Evolutionary conservation across 2,329 filamentous ascomycete genomes (phyloP).

Genomic region (Chrysoporthe deuterocubensis): DNA sequence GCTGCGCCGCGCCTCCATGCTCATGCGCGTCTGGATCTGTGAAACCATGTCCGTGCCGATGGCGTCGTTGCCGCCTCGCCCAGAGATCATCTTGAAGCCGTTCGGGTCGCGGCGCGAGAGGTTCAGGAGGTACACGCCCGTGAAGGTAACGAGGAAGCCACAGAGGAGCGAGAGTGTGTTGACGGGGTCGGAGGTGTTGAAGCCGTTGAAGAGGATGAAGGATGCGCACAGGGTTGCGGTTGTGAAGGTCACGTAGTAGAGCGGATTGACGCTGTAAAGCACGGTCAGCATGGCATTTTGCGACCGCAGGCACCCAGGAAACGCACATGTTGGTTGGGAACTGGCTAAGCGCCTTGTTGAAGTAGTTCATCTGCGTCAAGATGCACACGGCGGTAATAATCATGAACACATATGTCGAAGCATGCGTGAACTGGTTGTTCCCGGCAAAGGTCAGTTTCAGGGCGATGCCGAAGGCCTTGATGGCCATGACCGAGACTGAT

Average conservation of each 20-base stretch:
- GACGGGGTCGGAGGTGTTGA: conserved; percentile 90
- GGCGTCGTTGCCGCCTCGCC: conserved; percentile 69
- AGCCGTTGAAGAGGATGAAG: conserved; percentile 93
- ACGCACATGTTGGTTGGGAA: conserved; percentile 96
- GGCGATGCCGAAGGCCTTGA: conserved; percentile 98
- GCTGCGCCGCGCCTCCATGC: conserved; percentile 88
- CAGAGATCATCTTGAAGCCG: conserved; percentile 68
- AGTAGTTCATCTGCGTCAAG: conserved; percentile 99
- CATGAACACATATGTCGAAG: conserved; percentile 96
- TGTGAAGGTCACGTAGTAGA: conserved; percentile 98
- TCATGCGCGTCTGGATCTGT: conserved; percentile 85
- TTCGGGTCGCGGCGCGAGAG: conserved; percentile 92
- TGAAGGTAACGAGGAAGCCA: conserved; percentile 93
- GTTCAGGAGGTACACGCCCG: conserved; percentile 93
- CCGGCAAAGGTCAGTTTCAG: conserved; percentile 92
- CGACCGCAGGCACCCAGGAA: not conserved
- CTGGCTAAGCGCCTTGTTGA: conserved; percentile 96
- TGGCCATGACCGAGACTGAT: conserved; percentile 97
- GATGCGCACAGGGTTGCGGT: conserved; percentile 92
- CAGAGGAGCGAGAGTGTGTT: conserved; percentile 91
- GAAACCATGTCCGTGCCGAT: conserved; percentile 92
- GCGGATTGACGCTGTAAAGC: conserved; percentile 76
- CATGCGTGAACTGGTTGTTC: conserved; percentile 93
- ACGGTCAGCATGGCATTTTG: conserved; percentile 35
- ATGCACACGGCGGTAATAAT: conserved; percentile 94